phyloP scores from a whole-genome alignment of 106 monocot genomes.

The Amphibolis antarctica region DNA sequence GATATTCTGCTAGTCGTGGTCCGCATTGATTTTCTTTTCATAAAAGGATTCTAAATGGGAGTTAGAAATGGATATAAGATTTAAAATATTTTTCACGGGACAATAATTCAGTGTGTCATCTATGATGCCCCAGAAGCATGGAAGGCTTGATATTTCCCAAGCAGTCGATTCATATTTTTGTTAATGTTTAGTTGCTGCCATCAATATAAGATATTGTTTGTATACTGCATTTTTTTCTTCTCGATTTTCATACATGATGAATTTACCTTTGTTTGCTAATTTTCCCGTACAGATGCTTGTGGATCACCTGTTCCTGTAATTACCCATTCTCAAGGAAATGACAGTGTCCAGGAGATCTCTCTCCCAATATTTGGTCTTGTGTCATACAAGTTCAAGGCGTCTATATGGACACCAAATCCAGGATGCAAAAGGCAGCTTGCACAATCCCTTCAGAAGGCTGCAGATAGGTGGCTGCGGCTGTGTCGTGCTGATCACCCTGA shows the following conservation, averaged over 20 bases:
- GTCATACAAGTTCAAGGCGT: conserved; percentile 40
- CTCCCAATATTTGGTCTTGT: conserved; percentile 34
- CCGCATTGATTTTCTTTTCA: too few species aligned
- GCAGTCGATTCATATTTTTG: too few species aligned
- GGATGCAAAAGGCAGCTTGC: conserved; percentile 18
- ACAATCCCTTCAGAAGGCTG: conserved; percentile 24
- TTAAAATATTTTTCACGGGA: too few species aligned
- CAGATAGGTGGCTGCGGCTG: conserved; percentile 37
- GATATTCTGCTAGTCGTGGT: too few species aligned
- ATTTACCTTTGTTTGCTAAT: not conserved
- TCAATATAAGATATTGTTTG: too few species aligned
- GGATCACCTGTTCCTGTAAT: not conserved
- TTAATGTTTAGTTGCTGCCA: too few species aligned
- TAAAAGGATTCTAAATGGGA: too few species aligned
- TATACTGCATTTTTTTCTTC: not conserved
- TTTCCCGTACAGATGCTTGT: not conserved
- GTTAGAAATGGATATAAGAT: too few species aligned
- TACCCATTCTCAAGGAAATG: not conserved
- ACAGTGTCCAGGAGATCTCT: conserved; percentile 18
- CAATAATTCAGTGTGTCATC: too few species aligned
- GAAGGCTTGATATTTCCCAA: too few species aligned
- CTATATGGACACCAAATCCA: conserved; percentile 26
- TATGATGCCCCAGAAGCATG: too few species aligned
- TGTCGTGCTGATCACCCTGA: conserved; percentile 35
- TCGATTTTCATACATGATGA: not conserved